These are phyloP conservation scores for Purshia tridentata DNA, from an alignment of 306 rosid species.

Conservation along the genomic window DNA sequence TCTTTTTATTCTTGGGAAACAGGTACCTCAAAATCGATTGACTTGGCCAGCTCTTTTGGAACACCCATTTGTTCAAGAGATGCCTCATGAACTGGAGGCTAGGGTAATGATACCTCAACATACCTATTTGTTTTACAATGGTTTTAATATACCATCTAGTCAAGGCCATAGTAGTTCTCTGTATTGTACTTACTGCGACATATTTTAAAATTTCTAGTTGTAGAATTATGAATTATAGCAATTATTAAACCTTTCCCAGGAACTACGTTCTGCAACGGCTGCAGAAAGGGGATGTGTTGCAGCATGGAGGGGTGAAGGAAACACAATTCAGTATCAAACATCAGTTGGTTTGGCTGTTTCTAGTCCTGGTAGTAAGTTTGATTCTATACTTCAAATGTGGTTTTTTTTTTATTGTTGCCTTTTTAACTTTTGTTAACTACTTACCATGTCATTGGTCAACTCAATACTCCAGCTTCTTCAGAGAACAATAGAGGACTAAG, in stretches of 20 bases:
- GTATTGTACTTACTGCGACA: background rate
- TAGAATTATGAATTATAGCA: background rate
- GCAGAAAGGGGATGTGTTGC: conserved; percentile 44
- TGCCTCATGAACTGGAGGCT: conserved; percentile 48
- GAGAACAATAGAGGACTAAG: conserved; percentile 43
- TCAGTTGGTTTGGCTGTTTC: conserved; percentile 40
- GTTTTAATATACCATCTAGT: background rate
- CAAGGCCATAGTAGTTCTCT: conserved; percentile 1
- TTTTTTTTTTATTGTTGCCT: background rate
- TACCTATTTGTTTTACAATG: background rate
- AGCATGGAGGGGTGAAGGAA: conserved; percentile 55
- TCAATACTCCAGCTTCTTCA: conserved; percentile 33
- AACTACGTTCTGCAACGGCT: conserved; percentile 39
- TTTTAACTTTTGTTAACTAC: conserved; percentile 10
- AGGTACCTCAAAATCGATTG: conserved; percentile 93
- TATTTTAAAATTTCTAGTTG: background rate
- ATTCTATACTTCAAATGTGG: conserved; percentile 4
- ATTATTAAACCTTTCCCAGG: conserved; percentile 44
- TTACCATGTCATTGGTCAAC: conserved; percentile 33
- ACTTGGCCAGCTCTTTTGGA: conserved; percentile 97
- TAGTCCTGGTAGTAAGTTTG: conserved; percentile 30
- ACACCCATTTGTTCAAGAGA: conserved; percentile 90
- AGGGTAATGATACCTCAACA: conserved; percentile 44
- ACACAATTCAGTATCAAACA: conserved; percentile 32
- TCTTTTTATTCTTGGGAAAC: conserved; percentile 26